Conservation (phyloP, 768 basidiomycete species). For the Calocera viscosa region DNA sequence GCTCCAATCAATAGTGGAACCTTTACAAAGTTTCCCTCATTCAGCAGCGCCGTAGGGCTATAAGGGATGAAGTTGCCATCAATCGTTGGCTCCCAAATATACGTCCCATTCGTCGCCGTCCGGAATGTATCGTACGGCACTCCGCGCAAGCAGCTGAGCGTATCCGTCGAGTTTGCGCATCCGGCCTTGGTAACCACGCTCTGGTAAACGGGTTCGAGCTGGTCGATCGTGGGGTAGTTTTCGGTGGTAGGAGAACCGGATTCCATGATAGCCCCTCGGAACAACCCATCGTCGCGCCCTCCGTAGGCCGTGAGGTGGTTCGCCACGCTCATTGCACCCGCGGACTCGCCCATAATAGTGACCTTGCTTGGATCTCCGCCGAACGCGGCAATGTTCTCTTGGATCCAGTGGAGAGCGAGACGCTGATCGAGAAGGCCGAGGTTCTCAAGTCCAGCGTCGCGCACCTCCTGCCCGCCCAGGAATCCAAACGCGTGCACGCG, state of each 20-base stretch:
- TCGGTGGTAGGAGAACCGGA: conserved; percentile 36
- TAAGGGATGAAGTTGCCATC: conserved; percentile 14
- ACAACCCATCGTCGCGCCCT: conserved; percentile 36
- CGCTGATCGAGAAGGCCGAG: conserved; percentile 38
- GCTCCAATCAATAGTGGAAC: conserved; percentile 17
- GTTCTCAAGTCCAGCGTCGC: conserved; percentile 31
- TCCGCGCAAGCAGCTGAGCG: conserved; percentile 15
- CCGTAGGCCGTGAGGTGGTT: conserved; percentile 37
- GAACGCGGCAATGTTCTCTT: conserved; percentile 24
- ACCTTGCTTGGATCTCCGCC: conserved; percentile 31
- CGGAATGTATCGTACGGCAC: conserved; percentile 15
- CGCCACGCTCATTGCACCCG: conserved; percentile 42
- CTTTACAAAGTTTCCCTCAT: conserved; percentile 10
- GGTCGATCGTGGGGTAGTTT: background rate
- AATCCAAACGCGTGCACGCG: conserved; percentile 41
- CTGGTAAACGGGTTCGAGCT: background rate
- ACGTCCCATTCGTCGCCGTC: conserved; percentile 9
- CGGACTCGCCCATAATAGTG: conserved; percentile 44
- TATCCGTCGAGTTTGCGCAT: conserved; percentile 6
- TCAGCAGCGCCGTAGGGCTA: background rate
- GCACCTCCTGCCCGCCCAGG: conserved; percentile 34
- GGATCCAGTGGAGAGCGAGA: conserved; percentile 22
- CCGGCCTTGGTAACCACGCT: conserved; percentile 11
- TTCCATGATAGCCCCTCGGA: conserved; percentile 42
- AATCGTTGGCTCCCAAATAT: conserved; percentile 7